phyloP scores from a whole-genome alignment of 768 basidiomycete genomes.

The Suillus fuscotomentosus region DNA sequence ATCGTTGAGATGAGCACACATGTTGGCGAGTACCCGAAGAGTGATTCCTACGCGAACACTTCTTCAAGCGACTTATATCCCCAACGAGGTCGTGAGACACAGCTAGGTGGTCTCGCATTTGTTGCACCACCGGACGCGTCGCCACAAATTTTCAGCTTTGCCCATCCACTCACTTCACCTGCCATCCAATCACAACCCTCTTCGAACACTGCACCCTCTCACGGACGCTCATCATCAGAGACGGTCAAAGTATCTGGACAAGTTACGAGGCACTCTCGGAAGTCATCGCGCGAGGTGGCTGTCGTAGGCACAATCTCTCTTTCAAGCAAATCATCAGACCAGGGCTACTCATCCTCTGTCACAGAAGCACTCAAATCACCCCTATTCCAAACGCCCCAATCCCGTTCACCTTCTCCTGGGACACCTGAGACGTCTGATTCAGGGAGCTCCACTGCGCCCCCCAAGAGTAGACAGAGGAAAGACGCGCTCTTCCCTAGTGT shows the following conservation, averaged over 20 bases:
- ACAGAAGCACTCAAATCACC: constrained; percentile 34
- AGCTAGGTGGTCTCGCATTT: constrained; percentile 51
- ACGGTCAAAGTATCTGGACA: constrained; percentile 27
- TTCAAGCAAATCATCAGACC: constrained; percentile 26
- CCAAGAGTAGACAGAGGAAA: constrained; percentile 29
- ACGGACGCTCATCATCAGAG: constrained; percentile 53
- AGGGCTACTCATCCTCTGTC: constrained; percentile 27
- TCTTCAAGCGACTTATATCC: constrained; percentile 33
- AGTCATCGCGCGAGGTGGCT: constrained; percentile 49
- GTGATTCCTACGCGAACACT: constrained; percentile 25
- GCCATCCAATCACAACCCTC: constrained; percentile 15
- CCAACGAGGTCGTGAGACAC: constrained; percentile 39
- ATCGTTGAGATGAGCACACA: constrained; percentile 59
- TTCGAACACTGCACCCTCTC: constrained; percentile 22
- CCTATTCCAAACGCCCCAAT: constrained; percentile 36
- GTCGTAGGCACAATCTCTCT: constrained; percentile 47
- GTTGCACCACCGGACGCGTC: constrained; percentile 74
- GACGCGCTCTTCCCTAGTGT: constrained; percentile 32
- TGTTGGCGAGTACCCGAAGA: constrained; percentile 3
- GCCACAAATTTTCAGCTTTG: constrained; percentile 47
- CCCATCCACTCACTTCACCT: constrained; percentile 52
- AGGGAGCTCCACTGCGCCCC: constrained; percentile 22
- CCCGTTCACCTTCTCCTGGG: constrained; percentile 31
- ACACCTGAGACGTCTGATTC: constrained; percentile 31
- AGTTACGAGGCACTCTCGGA: constrained; percentile 38